Conservation (phyloP, 352 stramenopile species). For the Elongisporangium prolatum region DNA sequence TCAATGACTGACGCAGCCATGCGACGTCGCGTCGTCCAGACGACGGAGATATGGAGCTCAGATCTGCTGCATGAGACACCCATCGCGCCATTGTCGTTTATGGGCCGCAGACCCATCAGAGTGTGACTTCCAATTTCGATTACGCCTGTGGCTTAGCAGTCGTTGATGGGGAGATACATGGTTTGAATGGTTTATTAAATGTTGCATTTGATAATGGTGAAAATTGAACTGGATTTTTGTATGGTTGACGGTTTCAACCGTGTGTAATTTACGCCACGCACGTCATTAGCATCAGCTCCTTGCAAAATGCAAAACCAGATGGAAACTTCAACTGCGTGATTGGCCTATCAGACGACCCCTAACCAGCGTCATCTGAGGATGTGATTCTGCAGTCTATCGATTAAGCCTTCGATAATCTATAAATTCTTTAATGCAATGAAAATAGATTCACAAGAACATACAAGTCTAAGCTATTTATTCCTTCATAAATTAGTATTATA, state of each 20-base stretch:
- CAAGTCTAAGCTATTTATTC: too few species aligned
- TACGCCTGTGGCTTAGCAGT: neutral
- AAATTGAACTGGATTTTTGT: neutral
- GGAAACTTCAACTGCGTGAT: neutral
- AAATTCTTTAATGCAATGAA: neutral
- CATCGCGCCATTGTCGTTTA: neutral
- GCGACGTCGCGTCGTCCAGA: neutral
- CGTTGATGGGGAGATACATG: neutral
- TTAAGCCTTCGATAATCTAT: neutral
- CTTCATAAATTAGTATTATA: neutral
- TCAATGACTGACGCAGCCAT: neutral
- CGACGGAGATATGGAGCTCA: neutral
- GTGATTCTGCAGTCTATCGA: neutral
- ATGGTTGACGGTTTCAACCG: neutral
- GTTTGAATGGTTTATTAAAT: neutral
- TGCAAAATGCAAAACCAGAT: neutral
- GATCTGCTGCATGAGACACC: neutral
- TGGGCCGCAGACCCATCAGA: neutral
- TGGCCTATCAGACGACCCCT: neutral
- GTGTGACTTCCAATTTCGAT: neutral
- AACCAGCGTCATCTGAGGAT: neutral
- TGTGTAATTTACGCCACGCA: neutral
- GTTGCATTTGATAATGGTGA: too few species aligned
- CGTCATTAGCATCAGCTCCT: neutral
- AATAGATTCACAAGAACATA: neutral